A percentile compares a stretch with the other conserved stretches of the same genome.
These are phyloP conservation scores for Suhomyces vadensis DNA, from an alignment of 805 yeast genomes.

Conservation along the genomic window DNA sequence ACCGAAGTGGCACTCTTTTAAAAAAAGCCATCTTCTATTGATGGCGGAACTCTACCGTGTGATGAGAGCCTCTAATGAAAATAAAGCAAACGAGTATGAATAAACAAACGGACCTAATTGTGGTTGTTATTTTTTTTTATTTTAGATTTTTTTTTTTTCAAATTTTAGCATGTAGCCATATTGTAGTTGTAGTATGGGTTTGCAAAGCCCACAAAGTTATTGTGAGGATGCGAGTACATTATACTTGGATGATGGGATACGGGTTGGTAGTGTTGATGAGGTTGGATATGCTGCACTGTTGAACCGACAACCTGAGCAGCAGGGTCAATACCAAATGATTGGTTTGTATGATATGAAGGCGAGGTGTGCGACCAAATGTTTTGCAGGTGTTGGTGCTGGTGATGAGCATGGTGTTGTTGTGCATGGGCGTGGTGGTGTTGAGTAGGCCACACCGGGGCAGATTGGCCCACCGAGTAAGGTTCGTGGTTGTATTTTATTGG, in stretches of 20 bases:
- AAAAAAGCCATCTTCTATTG: too few relatives aligned
- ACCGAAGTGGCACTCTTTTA: not conserved
- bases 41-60: too few relatives aligned
- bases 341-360: constrained; percentile 19
- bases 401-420: constrained; percentile 10
- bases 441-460: constrained; percentile 4
- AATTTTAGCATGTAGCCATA: constrained; percentile 25
- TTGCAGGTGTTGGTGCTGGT: constrained; percentile 4
- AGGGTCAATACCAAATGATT: constrained; percentile 15
- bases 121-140: not conserved
- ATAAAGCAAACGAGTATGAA: not conserved
- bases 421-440: constrained; percentile 6
- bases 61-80: not conserved
- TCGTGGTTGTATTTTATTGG: constrained; percentile 21
- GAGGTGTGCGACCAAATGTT: constrained; percentile 30
- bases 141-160: not conserved
- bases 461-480: constrained; percentile 3
- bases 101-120: not conserved
- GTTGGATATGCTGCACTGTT: constrained; percentile 3
- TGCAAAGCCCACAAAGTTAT: constrained; percentile 33
- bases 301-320: constrained; percentile 24
- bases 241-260: constrained; percentile 4
- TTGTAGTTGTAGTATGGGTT: constrained; percentile 40
- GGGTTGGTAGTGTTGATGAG: constrained; percentile 1
- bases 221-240: constrained; percentile 10